Base-by-base conservation (phyloP, 1,284 basidiomycete genomes). In the Fistulinella cinereoalba region DNA sequence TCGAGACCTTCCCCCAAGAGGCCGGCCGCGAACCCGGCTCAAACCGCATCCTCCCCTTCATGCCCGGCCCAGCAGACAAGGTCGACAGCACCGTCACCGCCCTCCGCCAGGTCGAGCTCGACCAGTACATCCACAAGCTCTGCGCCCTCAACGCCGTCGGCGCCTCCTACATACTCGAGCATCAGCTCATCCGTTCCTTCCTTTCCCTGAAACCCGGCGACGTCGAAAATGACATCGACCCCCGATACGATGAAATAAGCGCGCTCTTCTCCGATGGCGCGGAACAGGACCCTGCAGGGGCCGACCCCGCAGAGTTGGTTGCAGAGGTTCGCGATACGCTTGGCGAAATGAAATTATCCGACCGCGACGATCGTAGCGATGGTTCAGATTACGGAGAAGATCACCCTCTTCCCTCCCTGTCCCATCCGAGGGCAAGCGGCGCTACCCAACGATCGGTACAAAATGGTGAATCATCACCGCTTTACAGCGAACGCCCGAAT, bases 181-280 rank as follows among this genome's bases (percentile, higher is more conserved):
- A 92, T 60, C 73, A 76, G 21, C 79, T 95, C 16, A 79, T 97
- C 39, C 83, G 93, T 39, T 77, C 81, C 47, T 99, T 99, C 69
- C 79, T 98, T 47, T 79, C 90, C 8, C 76, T 89, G 19, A 89
- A 92, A 61, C 84, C 91, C 1, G 96, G 96, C 8, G 96, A 99
- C 63, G 82, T 88, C 4, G 82, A 82, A 55, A 80, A 79, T 37
- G 79, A 84, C 44, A 72, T 81, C 16, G 79, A 81, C 6, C 73
- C 86, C 11, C 75, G 77, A 23, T 71, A 66, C 41, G 71, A 72
- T 50, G 80, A 80, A 62, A 75, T 86, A 43, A 74, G 79, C 23
- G 73, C 75, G 6, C 60, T 86, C n/a, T 73, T 74, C 44, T 68
- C 68, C 33, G 67, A 70, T 19, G 68, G 62, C 29, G 58, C 60